A percentile compares a stretch with the other conserved stretches of the same genome.
phyloP scores from a whole-genome alignment of 768 basidiomycete species.

The Leccinum rimulosum region DNA sequence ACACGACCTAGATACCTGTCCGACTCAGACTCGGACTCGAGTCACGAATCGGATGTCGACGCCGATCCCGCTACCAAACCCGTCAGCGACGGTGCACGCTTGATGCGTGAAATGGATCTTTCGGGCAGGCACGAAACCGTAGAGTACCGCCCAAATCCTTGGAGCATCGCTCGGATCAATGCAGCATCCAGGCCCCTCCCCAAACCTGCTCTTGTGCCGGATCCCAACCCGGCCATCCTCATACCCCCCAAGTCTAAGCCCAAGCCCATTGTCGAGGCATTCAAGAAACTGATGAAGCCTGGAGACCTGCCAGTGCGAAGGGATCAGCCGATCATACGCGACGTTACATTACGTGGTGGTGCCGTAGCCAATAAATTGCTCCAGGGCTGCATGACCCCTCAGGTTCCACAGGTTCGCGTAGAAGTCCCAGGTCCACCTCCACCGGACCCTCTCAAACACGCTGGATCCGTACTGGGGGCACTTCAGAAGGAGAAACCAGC shows the following conservation, averaged over 20 bases:
- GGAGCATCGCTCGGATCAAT: constrained; percentile 78
- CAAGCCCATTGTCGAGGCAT: constrained; percentile 44
- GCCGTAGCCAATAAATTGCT: neutral
- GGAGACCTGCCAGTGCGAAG: neutral
- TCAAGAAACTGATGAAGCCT: constrained; percentile 40
- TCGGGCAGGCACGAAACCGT: constrained; percentile 59
- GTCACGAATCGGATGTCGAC: neutral
- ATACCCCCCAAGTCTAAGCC: constrained; percentile 14
- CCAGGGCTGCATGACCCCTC: neutral
- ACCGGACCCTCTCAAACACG: neutral
- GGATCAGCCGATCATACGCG: neutral
- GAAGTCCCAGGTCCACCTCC: neutral
- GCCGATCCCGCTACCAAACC: neutral
- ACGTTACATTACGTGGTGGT: neutral
- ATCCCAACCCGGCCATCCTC: neutral
- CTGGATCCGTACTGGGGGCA: neutral
- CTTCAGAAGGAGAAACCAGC: neutral
- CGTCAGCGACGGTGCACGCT: constrained; percentile 24
- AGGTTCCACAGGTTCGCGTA: neutral
- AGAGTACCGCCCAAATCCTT: constrained; percentile 71
- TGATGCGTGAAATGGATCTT: constrained; percentile 55
- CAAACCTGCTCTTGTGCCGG: neutral
- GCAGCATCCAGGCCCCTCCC: constrained; percentile 49
- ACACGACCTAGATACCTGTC: constrained; percentile 2
- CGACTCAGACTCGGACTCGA: constrained; percentile 19